These are phyloP conservation scores for Backusella morwellensis DNA, from an alignment of 192 early-diverging fungal species.

Conservation along the genomic window DNA sequence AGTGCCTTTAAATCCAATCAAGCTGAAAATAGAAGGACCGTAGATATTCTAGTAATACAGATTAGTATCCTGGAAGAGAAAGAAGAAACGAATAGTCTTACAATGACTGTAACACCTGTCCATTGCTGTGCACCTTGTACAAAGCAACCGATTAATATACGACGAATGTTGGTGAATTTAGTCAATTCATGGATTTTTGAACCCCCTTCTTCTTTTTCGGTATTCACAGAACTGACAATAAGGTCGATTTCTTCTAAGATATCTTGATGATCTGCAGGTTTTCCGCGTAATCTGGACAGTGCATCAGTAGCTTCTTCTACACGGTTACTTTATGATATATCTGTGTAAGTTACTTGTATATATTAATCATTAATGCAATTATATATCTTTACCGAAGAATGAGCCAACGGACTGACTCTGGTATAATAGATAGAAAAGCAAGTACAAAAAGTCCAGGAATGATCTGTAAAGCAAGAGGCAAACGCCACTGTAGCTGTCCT, in stretches of 20 bases:
- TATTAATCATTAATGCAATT: background rate
- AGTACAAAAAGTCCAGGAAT: slow-evolving; percentile 16
- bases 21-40: background rate
- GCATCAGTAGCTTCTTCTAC: background rate
- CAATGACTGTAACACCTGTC: slow-evolving; percentile 1
- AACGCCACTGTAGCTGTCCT: slow-evolving; percentile 10
- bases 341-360: background rate
- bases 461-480: slow-evolving; percentile 18
- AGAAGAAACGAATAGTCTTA: background rate
- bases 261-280: background rate
- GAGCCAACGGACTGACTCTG: slow-evolving; percentile 6
- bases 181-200: background rate
- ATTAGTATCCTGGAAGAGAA: background rate
- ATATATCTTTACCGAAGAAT: background rate
- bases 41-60: background rate
- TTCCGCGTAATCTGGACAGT: background rate
- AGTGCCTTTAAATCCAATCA: background rate
- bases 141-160: slow-evolving; percentile 4
- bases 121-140: slow-evolving; percentile 11
- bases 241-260: background rate
- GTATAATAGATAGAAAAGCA: background rate
- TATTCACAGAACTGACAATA: background rate
- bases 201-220: background rate
- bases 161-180: background rate
- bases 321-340: background rate